A percentile compares a stretch with the other conserved stretches of the same genome.
Evolutionary conservation across 179 eudicot species (phyloP).

Genomic region (Spinacia oleracea): DNA sequence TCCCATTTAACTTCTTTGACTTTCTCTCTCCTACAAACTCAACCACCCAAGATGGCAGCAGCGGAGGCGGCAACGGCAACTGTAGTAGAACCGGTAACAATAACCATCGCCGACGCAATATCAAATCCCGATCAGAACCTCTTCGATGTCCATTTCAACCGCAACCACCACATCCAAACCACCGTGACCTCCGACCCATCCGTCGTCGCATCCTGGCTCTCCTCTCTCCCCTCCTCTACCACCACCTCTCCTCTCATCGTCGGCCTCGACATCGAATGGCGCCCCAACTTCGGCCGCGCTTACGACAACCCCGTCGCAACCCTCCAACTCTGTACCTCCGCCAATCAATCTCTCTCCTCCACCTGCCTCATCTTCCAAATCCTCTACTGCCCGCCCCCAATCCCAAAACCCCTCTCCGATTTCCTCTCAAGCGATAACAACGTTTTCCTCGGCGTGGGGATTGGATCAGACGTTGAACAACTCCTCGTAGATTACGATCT

Average conservation of each 20-base stretch:
- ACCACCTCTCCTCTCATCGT: slow-evolving; percentile 26
- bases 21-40: not conserved
- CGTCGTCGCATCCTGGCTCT: slow-evolving; percentile 36
- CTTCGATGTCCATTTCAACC: slow-evolving; percentile 27
- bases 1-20: not conserved
- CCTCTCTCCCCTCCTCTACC: slow-evolving; percentile 25
- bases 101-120: slow-evolving; percentile 18
- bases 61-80: not conserved
- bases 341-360: not conserved
- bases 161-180: slow-evolving; percentile 25
- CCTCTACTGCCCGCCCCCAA: slow-evolving; percentile 21
- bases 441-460: slow-evolving; percentile 44
- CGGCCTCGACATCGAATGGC: slow-evolving; percentile 68
- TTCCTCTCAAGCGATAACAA: slow-evolving; percentile 24
- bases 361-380: slow-evolving; percentile 47
- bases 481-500: slow-evolving; percentile 33
- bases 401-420: slow-evolving; percentile 23
- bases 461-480: slow-evolving; percentile 35
- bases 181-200: slow-evolving; percentile 33
- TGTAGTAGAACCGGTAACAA: not conserved
- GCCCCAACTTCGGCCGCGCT: slow-evolving; percentile 31
- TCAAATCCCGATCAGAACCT: slow-evolving; percentile 24
- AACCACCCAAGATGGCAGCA: not conserved
- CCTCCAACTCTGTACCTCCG: slow-evolving; percentile 51
- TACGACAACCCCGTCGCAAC: slow-evolving; percentile 39